Evolutionary conservation across 768 basidiomycete genomes (phyloP).

Genomic region (Collybiopsis confluens): DNA sequence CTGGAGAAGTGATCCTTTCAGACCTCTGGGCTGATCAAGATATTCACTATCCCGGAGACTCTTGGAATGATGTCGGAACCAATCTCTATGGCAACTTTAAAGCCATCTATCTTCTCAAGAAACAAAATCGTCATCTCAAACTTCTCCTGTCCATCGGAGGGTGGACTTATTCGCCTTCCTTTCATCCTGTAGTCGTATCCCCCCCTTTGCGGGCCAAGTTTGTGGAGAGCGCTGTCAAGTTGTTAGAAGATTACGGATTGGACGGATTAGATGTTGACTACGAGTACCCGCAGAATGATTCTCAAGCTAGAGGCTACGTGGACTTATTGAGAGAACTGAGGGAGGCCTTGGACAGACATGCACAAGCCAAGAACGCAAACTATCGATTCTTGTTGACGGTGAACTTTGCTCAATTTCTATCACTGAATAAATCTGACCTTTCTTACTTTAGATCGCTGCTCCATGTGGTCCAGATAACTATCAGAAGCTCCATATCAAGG

Average conservation of each 20-base stretch:
- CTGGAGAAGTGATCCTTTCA: slow-evolving; percentile 84
- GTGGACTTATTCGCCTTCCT: slow-evolving; percentile 88
- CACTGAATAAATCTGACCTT: slow-evolving; percentile 7
- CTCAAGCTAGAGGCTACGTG: slow-evolving; percentile 80
- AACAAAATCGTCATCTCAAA: slow-evolving; percentile 75
- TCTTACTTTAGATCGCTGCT: slow-evolving; percentile 68
- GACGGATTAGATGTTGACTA: slow-evolving; percentile 93
- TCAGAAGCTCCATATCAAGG: slow-evolving; percentile 66
- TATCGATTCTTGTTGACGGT: slow-evolving; percentile 76
- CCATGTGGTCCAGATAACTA: slow-evolving; percentile 90
- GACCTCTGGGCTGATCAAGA: slow-evolving; percentile 96
- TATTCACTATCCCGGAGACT: slow-evolving; percentile 93
- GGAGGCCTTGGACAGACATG: slow-evolving; percentile 70
- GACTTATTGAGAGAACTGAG: slow-evolving; percentile 77
- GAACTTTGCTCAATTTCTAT: slow-evolving; percentile 8
- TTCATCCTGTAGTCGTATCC: slow-evolving; percentile 77
- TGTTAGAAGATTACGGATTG: slow-evolving; percentile 88
- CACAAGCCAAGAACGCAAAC: slow-evolving; percentile 46
- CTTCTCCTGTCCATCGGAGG: slow-evolving; percentile 89
- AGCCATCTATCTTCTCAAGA: slow-evolving; percentile 88
- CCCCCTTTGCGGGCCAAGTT: slow-evolving; percentile 65
- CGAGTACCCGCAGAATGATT: slow-evolving; percentile 81
- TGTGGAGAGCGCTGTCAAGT: slow-evolving; percentile 69
- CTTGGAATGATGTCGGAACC: slow-evolving; percentile 86
- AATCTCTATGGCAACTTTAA: slow-evolving; percentile 97